Conservation (phyloP, 225 moss, liverwort and hornwort genomes). For the Pseudoscleropodium purum region DNA sequence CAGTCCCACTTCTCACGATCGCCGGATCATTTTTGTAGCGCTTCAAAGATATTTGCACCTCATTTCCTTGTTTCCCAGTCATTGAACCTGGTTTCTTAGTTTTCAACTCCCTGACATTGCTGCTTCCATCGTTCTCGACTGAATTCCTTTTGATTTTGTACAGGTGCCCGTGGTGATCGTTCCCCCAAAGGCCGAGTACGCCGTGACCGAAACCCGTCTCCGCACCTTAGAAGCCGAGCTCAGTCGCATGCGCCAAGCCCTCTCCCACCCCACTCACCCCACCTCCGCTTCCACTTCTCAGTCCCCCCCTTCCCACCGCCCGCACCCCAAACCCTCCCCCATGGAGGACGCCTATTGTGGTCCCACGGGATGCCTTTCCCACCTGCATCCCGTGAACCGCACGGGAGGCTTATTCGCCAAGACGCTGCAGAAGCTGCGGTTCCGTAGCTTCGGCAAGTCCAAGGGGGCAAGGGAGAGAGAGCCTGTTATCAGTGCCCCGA, state of each 20-base stretch:
- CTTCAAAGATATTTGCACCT: no score
- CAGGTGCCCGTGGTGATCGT: slow-evolving; percentile 4
- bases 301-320: background rate
- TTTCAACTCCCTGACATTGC: background rate
- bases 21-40: background rate
- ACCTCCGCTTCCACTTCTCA: background rate
- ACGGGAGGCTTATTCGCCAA: slow-evolving; percentile 26
- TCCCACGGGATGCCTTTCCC: slow-evolving; percentile 23
- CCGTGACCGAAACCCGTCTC: slow-evolving; percentile 59
- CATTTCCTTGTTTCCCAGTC: background rate
- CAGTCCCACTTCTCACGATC: background rate
- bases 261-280: slow-evolving; percentile 3
- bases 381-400: slow-evolving; percentile 26
- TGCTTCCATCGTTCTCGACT: background rate
- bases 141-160: background rate
- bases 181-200: slow-evolving; percentile 41
- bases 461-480: background rate
- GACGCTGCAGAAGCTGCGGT: slow-evolving; percentile 29
- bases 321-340: background rate
- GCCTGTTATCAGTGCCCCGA: slow-evolving; percentile 26
- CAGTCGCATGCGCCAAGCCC: slow-evolving; percentile 28
- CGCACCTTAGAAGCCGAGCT: slow-evolving; percentile 55
- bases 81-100: no score
- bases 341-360: slow-evolving; percentile 3
- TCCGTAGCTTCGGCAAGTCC: slow-evolving; percentile 7